phyloP scores from a whole-genome alignment of 1,139 yeast genomes.

The Schwanniomyces etchellsii region DNA sequence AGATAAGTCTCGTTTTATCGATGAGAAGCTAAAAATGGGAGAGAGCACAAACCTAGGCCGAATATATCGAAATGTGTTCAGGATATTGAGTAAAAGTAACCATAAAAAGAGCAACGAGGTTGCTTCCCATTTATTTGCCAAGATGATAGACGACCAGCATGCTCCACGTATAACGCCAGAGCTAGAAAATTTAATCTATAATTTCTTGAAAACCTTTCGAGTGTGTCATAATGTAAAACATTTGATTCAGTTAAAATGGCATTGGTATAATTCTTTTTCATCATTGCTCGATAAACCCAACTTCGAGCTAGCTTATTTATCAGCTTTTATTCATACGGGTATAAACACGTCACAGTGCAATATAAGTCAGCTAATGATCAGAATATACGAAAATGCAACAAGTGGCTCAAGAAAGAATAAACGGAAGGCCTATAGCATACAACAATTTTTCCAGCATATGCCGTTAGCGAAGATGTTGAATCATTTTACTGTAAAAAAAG shows the following conservation, averaged over 20 bases:
- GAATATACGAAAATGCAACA: slow-evolving; percentile 3
- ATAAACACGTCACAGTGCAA: slow-evolving; percentile 20
- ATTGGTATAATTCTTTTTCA: background rate
- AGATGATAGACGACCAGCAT: too few species aligned
- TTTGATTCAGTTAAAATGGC: background rate
- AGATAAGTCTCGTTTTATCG: too few species aligned
- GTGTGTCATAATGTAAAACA: too few species aligned
- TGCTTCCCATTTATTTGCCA: too few species aligned
- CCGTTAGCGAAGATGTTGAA: slow-evolving; percentile 13
- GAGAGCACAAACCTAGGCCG: too few species aligned
- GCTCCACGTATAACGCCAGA: too few species aligned
- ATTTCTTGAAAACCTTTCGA: too few species aligned
- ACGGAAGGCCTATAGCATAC: slow-evolving; percentile 1
- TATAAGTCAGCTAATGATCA: slow-evolving; percentile 1
- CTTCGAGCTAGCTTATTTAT: slow-evolving; percentile 15
- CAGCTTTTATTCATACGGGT: slow-evolving; percentile 18
- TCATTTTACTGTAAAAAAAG: slow-evolving; percentile 10
- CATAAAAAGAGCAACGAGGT: too few species aligned
- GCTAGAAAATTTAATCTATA: too few species aligned
- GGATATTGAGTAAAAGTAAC: too few species aligned
- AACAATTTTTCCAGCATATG: slow-evolving; percentile 5
- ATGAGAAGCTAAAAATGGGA: too few species aligned
- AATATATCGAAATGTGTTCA: too few species aligned
- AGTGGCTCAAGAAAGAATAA: background rate
- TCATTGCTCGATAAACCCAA: slow-evolving; percentile 3